A percentile compares a stretch with the other conserved stretches of the same genome.
These are phyloP conservation scores for Fraxinus velutina DNA, from an alignment of 305 asterid genomes.

Conservation along the genomic window DNA sequence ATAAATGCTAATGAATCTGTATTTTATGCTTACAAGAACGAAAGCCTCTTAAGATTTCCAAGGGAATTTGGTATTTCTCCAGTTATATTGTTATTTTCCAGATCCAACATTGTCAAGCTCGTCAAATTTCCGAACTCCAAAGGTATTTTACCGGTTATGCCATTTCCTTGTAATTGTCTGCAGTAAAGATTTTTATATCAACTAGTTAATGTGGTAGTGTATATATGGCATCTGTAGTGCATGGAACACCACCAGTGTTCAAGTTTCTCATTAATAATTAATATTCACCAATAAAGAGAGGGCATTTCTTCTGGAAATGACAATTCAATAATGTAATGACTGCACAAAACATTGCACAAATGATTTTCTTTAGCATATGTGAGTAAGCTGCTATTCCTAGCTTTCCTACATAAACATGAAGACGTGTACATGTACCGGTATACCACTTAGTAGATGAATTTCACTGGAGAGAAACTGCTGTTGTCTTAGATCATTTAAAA, in stretches of 20 bases:
- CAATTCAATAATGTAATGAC: not conserved
- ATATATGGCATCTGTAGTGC: not conserved
- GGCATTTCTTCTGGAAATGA: not conserved
- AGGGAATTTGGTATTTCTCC: conserved; percentile 83
- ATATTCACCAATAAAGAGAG: not conserved
- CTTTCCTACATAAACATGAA: not conserved
- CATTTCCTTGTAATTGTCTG: conserved; percentile 89
- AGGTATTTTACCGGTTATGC: conserved; percentile 73
- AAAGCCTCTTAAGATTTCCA: conserved; percentile 70
- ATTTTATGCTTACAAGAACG: conserved; percentile 58
- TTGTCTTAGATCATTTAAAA: not conserved
- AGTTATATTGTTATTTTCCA: conserved; percentile 60
- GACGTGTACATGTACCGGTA: not conserved
- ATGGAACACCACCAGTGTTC: not conserved
- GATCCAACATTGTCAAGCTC: conserved; percentile 78
- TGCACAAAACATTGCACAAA: not conserved
- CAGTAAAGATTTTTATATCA: conserved; percentile 21
- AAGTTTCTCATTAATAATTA: not conserved
- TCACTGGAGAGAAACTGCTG: not conserved
- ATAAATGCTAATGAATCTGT: not conserved
- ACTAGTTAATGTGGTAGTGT: not conserved
- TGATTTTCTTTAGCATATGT: not conserved
- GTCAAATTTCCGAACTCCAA: conserved; percentile 68
- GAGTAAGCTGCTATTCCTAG: not conserved
- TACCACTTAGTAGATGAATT: not conserved